Base-by-base conservation (phyloP, 2,329 filamentous ascomycete genomes). In the Aspergillus transmontanensis region DNA sequence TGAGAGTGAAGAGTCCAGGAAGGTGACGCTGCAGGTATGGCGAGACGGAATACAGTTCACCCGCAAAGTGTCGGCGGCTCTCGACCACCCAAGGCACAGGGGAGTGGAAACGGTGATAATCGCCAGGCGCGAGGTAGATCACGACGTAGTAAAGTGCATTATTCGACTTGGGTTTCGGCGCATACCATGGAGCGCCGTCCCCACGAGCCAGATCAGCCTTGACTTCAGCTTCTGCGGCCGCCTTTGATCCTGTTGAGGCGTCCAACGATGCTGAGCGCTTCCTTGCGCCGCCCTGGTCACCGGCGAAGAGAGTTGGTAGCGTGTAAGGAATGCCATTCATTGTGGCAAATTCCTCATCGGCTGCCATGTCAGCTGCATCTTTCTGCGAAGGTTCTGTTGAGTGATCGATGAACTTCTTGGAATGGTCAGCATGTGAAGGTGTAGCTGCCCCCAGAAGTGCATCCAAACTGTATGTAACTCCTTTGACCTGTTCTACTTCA, bases 71-170 rank as follows among this genome's bases (percentile, higher is more conserved):
- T n/a, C 95, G 91, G 50, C 96, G 89, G 68, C 89, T 89, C 79
- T 97, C 92, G 39, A 95, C 95, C 19, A 99, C 93, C 95, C 95
- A 99, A 70, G 92, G 91, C 2, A 93, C 90, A 0, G 95, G 95
- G 1, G 92, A 96, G 82, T 99, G 96, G 83, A 98, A 99, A 68
- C 94, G 92, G 81, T 99, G 95, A 81, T 99, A 99, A 81, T 99
- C 96, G 57, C 95, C 95, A 0, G 95, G 95, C 0, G 96, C 95
- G 50, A 99, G 88, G 80, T 99, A 99, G 73, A 99, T 89, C 66
- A 99, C 96, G 65, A 85, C 91, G 79, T 98, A 99, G 83, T 96
- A 97, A 9, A 99, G 86, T 11, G 90, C 87, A 77, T 81, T 84
- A 76, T 86, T 86, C 59, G 87, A 85, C 23, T 83, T 78, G 6